Evolutionary conservation across 1,284 basidiomycete genomes (phyloP).

Genomic region (Exobasidium rhododendri): DNA sequence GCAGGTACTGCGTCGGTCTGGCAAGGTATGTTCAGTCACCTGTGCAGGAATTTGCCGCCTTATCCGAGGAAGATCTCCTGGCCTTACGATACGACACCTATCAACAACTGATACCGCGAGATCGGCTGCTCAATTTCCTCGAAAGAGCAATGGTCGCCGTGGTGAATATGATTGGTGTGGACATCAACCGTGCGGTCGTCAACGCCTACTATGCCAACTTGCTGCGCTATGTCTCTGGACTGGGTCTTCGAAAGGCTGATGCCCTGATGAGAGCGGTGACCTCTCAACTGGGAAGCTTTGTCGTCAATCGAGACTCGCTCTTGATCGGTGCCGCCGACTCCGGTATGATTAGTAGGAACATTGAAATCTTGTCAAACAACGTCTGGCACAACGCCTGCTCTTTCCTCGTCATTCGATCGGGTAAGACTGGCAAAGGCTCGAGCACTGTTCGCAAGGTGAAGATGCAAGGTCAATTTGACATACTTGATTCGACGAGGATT

Average conservation of each 20-base stretch:
- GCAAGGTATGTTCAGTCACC: conserved; percentile 92
- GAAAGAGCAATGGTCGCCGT: conserved; percentile 86
- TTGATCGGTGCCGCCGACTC: conserved; percentile 10
- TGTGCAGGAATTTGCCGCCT: conserved; percentile 58
- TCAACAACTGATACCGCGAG: conserved; percentile 71
- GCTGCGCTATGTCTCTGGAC: conserved; percentile 84
- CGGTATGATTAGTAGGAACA: conserved; percentile 30
- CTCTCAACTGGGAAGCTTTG: conserved; percentile 42
- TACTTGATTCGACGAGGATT: conserved; percentile 90
- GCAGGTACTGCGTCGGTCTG: conserved; percentile 91
- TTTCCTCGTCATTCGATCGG: conserved; percentile 67
- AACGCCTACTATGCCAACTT: conserved; percentile 83
- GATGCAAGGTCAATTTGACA: conserved; percentile 68
- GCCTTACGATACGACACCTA: conserved; percentile 65
- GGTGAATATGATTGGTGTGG: conserved; percentile 87
- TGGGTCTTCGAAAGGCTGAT: conserved; percentile 92
- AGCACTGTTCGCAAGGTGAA: not conserved
- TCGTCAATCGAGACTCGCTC: conserved; percentile 38
- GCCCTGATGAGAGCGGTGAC: conserved; percentile 63
- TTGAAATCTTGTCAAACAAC: conserved; percentile 35
- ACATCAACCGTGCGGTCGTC: conserved; percentile 85
- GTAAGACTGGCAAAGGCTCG: conserved; percentile 37
- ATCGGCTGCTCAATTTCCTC: conserved; percentile 75
- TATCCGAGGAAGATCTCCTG: conserved; percentile 38
- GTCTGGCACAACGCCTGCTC: conserved; percentile 63